phyloP scores from a whole-genome alignment of 129 eudicot species.

The Scalesia atractyloides region DNA sequence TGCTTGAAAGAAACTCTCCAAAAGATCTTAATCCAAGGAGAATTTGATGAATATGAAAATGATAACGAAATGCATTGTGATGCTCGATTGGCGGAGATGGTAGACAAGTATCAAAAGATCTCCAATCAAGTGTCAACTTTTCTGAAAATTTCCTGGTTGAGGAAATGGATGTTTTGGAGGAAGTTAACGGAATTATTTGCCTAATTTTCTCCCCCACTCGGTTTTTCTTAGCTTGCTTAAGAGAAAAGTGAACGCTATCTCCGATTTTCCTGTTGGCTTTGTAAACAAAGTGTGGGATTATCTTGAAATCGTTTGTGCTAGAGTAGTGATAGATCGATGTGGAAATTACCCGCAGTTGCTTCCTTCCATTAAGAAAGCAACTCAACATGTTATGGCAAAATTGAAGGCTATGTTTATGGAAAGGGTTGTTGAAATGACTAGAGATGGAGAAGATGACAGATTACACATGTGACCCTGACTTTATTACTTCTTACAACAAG shows the following conservation, averaged over 20 bases:
- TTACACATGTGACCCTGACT: slow-evolving; percentile 41
- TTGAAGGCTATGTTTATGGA: slow-evolving; percentile 16
- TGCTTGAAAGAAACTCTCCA: slow-evolving; percentile 37
- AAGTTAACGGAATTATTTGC: slow-evolving; percentile 36
- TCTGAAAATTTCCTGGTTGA: slow-evolving; percentile 33
- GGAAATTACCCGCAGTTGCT: slow-evolving; percentile 32
- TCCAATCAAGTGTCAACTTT: not conserved
- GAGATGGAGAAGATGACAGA: slow-evolving; percentile 40
- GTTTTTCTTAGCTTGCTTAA: slow-evolving; percentile 29
- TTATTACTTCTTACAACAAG: slow-evolving; percentile 17
- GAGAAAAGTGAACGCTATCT: slow-evolving; percentile 17
- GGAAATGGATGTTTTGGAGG: slow-evolving; percentile 37
- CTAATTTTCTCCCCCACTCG: slow-evolving; percentile 24
- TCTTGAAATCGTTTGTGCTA: slow-evolving; percentile 22
- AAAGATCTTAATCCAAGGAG: slow-evolving; percentile 31
- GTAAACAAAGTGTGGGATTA: slow-evolving; percentile 29
- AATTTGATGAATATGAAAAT: slow-evolving; percentile 18
- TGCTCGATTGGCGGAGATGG: slow-evolving; percentile 28
- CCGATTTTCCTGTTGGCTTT: slow-evolving; percentile 19
- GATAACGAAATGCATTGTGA: slow-evolving; percentile 34
- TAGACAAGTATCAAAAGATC: slow-evolving; percentile 4
- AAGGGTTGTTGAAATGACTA: slow-evolving; percentile 32
- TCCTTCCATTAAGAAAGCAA: slow-evolving; percentile 29
- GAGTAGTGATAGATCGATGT: slow-evolving; percentile 19
- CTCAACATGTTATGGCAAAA: slow-evolving; percentile 11